These are phyloP conservation scores for Fragaria ananassa DNA, from an alignment of 306 rosid species.

Conservation along the genomic window DNA sequence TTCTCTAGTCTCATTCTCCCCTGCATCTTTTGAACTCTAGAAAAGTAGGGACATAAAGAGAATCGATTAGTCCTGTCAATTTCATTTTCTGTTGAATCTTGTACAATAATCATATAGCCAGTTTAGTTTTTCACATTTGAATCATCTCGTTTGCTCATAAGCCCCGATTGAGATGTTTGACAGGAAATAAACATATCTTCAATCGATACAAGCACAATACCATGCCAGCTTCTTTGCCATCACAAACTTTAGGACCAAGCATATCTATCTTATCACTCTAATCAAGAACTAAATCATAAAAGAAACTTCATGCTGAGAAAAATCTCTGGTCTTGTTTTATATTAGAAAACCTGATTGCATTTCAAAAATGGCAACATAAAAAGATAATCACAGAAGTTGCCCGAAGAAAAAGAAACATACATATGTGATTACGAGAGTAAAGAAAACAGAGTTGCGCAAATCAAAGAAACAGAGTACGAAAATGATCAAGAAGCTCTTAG, in stretches of 20 bases:
- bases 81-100: too few species aligned
- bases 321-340: too few species aligned
- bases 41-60: neutral
- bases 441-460: too few species aligned
- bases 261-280: neutral
- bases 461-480: too few species aligned
- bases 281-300: neutral
- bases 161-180: neutral
- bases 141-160: neutral
- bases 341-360: neutral
- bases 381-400: neutral
- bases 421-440: too few species aligned
- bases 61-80: neutral
- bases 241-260: neutral
- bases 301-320: neutral
- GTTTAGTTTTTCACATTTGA: neutral
- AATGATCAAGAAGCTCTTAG: too few species aligned
- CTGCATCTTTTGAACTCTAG: neutral
- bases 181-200: too few species aligned
- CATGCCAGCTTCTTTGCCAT: neutral
- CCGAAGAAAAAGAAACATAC: too few species aligned
- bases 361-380: too few species aligned
- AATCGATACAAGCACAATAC: neutral
- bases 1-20: neutral
- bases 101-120: neutral